Conservation (phyloP, 306 rosid genomes). For the Leucaena leucocephala region DNA sequence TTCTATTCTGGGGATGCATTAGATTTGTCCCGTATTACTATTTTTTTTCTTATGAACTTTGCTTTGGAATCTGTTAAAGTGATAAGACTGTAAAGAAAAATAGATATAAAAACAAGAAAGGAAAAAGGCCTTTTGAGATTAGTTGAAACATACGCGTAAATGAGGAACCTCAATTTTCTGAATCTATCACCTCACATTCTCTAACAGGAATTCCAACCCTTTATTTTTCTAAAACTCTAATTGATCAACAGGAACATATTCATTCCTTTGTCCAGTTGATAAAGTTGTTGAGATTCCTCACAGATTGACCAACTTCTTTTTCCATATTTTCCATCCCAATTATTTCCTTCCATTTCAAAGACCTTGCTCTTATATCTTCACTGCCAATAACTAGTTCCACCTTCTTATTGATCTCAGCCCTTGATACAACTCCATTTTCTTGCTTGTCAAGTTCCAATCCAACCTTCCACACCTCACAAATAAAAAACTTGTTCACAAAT, state of each 20-base stretch:
- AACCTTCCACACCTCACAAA: conserved; percentile 14
- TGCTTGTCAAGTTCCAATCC: conserved; percentile 21
- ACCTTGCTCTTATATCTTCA: conserved; percentile 22
- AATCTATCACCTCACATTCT: too few relatives aligned
- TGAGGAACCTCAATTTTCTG: too few relatives aligned
- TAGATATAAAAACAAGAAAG: too few relatives aligned
- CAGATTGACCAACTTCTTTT: background rate
- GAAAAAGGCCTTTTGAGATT: too few relatives aligned
- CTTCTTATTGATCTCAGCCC: conserved; percentile 31
- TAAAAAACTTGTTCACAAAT: background rate
- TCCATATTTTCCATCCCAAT: background rate
- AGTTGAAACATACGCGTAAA: too few relatives aligned
- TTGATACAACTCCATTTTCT: conserved; percentile 10
- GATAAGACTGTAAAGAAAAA: too few relatives aligned
- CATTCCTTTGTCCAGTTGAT: background rate
- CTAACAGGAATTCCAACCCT: too few relatives aligned
- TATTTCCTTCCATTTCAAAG: conserved; percentile 1
- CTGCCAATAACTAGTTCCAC: conserved; percentile 20
- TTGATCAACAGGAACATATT: background rate
- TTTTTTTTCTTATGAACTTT: too few relatives aligned
- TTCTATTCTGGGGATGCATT: too few relatives aligned
- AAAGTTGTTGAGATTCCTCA: background rate
- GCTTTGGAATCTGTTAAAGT: too few relatives aligned
- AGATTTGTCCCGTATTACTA: too few relatives aligned
- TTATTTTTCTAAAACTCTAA: too few relatives aligned